phyloP scores from a whole-genome alignment of 169 alveolate genomes.

The Pseudocohnilembus persalinus region DNA sequence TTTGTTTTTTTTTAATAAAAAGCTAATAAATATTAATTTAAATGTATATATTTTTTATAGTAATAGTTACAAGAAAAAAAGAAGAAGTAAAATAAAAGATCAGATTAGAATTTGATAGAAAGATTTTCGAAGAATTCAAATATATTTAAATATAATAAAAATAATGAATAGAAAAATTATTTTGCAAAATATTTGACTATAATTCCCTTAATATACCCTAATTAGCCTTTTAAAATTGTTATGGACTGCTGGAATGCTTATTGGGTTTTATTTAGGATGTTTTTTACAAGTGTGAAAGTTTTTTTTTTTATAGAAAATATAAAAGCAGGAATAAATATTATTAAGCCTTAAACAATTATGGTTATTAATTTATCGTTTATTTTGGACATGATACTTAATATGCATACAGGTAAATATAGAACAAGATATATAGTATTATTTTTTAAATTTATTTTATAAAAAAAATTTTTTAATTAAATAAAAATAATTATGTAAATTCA shows the following conservation, averaged over 20 bases:
- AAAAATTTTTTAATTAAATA: no score
- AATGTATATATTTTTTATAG: no score
- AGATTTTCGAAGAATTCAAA: neutral
- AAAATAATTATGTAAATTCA: no score
- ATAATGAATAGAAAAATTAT: neutral
- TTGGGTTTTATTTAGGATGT: neutral
- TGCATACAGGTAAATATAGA: neutral
- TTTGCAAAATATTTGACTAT: neutral
- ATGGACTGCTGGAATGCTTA: neutral
- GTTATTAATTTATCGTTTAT: neutral
- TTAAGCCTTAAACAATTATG: neutral
- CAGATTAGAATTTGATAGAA: neutral
- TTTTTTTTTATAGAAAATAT: no score
- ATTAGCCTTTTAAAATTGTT: neutral
- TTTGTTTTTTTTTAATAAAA: no score
- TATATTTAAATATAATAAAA: no score
- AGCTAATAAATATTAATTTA: no score
- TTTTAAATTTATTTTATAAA: no score
- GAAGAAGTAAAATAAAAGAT: neutral
- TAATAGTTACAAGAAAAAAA: no score
- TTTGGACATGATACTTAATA: neutral
- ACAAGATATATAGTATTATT: no score
- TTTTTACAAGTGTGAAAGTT: neutral
- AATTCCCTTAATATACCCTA: neutral
- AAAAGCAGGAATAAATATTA: neutral